These are phyloP conservation scores for Ulota crispa DNA, from an alignment of 225 moss, liverwort and hornwort species.

Conservation along the genomic window DNA sequence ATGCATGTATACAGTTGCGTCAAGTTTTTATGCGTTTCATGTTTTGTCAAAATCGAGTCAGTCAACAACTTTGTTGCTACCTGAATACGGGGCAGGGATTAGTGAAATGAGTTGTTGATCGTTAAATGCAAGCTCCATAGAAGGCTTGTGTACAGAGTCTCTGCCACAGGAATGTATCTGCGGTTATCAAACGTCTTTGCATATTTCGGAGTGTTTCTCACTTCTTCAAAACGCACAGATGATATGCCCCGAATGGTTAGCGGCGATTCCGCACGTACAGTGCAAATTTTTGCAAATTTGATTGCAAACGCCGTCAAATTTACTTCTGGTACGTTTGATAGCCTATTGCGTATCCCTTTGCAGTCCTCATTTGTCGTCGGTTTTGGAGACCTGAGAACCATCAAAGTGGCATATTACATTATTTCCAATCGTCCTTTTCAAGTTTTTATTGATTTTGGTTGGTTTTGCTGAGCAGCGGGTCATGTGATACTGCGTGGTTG, in stretches of 20 bases:
- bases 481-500: slow-evolving; percentile 80
- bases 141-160: not conserved
- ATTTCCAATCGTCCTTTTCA: not conserved
- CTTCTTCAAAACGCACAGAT: slow-evolving; percentile 40
- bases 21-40: not conserved
- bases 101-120: not conserved
- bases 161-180: not conserved
- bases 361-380: not conserved
- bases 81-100: not conserved
- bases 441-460: slow-evolving; percentile 17
- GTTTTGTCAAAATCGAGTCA: not conserved
- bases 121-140: not conserved
- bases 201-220: slow-evolving; percentile 13
- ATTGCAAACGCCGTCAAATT: slow-evolving; percentile 80
- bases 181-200: not conserved
- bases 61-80: not conserved
- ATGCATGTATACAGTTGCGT: not conserved
- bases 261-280: slow-evolving; percentile 73
- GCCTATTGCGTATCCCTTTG: not conserved
- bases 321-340: slow-evolving; percentile 49
- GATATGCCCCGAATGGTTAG: slow-evolving; percentile 63
- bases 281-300: slow-evolving; percentile 79
- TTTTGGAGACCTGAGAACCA: not conserved
- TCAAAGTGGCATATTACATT: not conserved
- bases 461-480: slow-evolving; percentile 55